Evolutionary conservation across 352 stramenopile genomes (phyloP), one percentile per base, ranked within the genome.

Genomic region (Phytophthora agathidicida): DNA sequence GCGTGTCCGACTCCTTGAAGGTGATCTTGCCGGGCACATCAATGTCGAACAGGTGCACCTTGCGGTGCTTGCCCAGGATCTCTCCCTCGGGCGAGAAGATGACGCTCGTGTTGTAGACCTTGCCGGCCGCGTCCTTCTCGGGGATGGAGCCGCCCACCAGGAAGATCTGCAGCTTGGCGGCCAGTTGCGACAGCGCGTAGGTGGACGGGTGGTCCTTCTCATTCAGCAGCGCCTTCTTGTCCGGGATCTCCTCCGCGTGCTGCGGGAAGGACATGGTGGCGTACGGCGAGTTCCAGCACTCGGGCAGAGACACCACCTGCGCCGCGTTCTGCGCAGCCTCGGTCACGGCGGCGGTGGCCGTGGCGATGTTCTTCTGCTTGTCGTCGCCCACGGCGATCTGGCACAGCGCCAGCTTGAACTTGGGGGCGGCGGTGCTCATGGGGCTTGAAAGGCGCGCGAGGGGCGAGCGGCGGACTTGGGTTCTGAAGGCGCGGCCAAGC

Each of bases 11-110:
- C 79, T 99, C 98, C 80, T 98, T 98, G 79, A 99, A 99, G 27
- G 87, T 98, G 66, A 99, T 99, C 42, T 97, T 97, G 44, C 97
- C 97, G 1, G 98, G 98, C 33, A 99, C 96, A 68, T 99, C 93
- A 42, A 99, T 99, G 76, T 99, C 98, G 75, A 99, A 99, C 6
- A 99, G 76, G 74, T 99, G 98, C 16, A 99, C 89, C 76, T 99
- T 99, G 57, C 97, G 90, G 84, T 99, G 98, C 84, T 99, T 99
- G 16, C 86, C 97, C 13, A 99, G 63, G 37, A 99, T 88, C 49
- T 89, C 75, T 0, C 98, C 98, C 16, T 92, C 66, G 5, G 97
- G 94, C 62, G 91, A 90, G 35, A 99, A 91, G n/a, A 99, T 83
- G 5, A 99, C 80, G 60, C 96, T 98, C n/a, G 98, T 99, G 85